A percentile compares a stretch with the other conserved stretches of the same genome.
Conservation (phyloP, 257 asterid species). For the Petrea volubilis region DNA sequence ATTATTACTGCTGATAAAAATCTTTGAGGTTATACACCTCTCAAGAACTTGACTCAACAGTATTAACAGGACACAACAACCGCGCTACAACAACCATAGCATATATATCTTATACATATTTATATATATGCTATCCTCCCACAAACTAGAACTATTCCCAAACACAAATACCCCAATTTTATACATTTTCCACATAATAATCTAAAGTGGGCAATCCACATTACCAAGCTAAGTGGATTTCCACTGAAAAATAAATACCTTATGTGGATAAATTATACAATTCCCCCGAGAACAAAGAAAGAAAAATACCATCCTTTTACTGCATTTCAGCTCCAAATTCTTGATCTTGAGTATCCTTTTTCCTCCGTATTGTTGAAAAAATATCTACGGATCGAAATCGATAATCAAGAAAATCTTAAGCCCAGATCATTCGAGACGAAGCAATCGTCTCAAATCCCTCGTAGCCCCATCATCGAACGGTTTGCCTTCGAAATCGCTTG, state of each 20-base stretch:
- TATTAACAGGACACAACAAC: background rate
- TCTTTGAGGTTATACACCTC: background rate
- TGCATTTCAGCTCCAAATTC: constrained; percentile 2
- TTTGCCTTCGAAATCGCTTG: background rate
- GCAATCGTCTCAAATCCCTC: constrained; percentile 41
- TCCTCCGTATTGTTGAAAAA: constrained; percentile 29
- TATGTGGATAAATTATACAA: background rate
- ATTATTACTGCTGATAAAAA: no score
- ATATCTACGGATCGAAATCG: constrained; percentile 20
- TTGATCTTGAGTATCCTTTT: background rate
- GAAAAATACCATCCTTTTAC: background rate
- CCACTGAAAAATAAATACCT: background rate
- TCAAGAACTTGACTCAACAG: background rate
- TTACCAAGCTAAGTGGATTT: no score
- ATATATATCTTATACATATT: no score
- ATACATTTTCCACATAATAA: no score
- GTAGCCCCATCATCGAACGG: constrained; percentile 41
- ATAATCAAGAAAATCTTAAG: constrained; percentile 25
- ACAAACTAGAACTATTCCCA: no score
- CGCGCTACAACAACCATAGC: background rate
- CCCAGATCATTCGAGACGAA: constrained; percentile 38
- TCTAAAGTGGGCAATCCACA: no score
- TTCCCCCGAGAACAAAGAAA: background rate
- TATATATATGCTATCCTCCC: no score
- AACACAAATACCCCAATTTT: no score